A percentile compares a stretch with the other conserved stretches of the same genome.
Evolutionary conservation across 441 rosid species (phyloP).

Genomic region (Corymbia citriodora): DNA sequence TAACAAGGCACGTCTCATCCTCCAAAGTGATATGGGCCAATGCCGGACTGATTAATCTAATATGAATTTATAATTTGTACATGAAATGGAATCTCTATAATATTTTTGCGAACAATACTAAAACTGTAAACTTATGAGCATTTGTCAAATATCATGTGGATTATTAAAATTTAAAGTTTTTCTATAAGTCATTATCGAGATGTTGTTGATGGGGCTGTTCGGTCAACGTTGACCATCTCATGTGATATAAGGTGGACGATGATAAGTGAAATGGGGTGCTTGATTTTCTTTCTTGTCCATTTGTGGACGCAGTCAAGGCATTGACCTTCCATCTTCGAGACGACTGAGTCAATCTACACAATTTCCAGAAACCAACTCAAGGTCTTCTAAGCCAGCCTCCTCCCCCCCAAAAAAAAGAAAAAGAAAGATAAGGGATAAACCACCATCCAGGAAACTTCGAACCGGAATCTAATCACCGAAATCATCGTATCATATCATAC

Average conservation of each 20-base stretch:
- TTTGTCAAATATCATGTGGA: neutral
- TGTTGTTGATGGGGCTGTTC: neutral
- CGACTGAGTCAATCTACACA: neutral
- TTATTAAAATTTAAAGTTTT: neutral
- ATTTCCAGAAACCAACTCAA: neutral
- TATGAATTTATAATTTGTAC: neutral
- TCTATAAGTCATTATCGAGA: rapidly evolving
- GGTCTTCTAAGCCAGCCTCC: neutral
- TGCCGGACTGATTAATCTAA: neutral
- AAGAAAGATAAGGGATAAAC: neutral
- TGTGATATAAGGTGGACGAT: too few species aligned
- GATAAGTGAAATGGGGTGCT: too few species aligned
- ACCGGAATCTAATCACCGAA: neutral
- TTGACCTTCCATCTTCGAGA: neutral
- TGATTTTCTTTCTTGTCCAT: neutral
- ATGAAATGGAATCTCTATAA: neutral
- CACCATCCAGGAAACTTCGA: neutral
- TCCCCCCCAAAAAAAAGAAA: rapidly evolving
- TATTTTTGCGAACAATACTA: neutral
- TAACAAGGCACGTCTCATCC: neutral
- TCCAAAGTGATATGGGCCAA: neutral
- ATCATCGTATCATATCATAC: neutral
- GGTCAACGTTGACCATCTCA: rapidly evolving
- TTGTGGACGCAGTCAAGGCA: neutral
- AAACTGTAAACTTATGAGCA: neutral